phyloP scores from a whole-genome alignment of 1,139 yeast species.

The Yamadazyma kanchanaburiensis region DNA sequence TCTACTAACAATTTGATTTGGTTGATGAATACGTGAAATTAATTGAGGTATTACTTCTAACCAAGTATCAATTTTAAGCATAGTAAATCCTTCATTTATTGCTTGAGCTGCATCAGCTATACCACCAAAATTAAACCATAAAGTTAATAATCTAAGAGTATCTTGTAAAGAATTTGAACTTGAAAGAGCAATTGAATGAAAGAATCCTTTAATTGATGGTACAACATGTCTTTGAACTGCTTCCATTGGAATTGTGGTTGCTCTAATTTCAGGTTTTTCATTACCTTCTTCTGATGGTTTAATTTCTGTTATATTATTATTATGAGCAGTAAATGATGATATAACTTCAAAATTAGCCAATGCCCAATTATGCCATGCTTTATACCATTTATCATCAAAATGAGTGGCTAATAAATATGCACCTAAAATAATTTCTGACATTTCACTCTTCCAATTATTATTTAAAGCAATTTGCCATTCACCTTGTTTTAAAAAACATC shows the following conservation, averaged over 20 bases:
- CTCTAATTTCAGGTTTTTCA: constrained; percentile 5
- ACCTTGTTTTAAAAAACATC: constrained; percentile 96
- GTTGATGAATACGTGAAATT: constrained; percentile 95
- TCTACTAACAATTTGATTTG: constrained; percentile 78
- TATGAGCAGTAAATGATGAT: constrained; percentile 54
- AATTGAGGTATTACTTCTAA: constrained; percentile 92
- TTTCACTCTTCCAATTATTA: constrained; percentile 76
- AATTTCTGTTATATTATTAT: constrained; percentile 23
- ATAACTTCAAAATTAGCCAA: constrained; percentile 94
- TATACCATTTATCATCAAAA: constrained; percentile 90
- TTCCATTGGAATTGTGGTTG: constrained; percentile 42
- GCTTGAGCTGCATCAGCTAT: constrained; percentile 88
- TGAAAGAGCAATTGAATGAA: constrained; percentile 89
- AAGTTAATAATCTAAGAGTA: constrained; percentile 79
- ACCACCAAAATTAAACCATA: constrained; percentile 97
- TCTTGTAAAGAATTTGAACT: constrained; percentile 88
- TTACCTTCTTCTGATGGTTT: constrained; percentile 14
- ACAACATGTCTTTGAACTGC: constrained; percentile 82
- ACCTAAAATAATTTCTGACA: constrained; percentile 77
- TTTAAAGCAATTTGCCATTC: constrained; percentile 93
- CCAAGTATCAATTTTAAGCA: constrained; percentile 93
- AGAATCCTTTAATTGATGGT: constrained; percentile 93
- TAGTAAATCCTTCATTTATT: constrained; percentile 83
- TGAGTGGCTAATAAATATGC: constrained; percentile 93
- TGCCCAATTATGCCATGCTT: constrained; percentile 99